A percentile compares a stretch with the other conserved stretches of the same genome.
Conservation (phyloP, 768 basidiomycete genomes). For the Suillus subluteus region DNA sequence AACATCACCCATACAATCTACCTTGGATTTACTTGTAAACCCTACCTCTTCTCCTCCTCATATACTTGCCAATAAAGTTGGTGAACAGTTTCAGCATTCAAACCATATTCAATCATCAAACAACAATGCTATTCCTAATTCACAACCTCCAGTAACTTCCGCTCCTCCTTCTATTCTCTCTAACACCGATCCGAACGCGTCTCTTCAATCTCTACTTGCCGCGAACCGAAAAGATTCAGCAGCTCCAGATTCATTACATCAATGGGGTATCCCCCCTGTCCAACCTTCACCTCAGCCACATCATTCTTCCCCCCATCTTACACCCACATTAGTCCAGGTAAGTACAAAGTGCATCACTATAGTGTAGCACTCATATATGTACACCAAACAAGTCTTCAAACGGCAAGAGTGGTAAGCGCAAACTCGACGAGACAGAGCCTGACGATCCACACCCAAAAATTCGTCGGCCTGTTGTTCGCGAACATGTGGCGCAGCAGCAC, state of each 20-base stretch:
- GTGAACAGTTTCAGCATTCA: conserved; percentile 35
- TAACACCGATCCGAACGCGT: conserved; percentile 43
- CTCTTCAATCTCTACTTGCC: conserved; percentile 43
- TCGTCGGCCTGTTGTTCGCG: conserved; percentile 81
- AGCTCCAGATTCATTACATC: conserved; percentile 33
- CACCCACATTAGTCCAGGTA: conserved; percentile 44
- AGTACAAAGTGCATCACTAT: conserved; percentile 23
- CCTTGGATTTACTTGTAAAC: conserved; percentile 43
- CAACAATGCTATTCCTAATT: conserved; percentile 32
- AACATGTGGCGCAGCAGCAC: conserved; percentile 57
- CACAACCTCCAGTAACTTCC: conserved; percentile 35
- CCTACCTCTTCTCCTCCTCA: conserved; percentile 29
- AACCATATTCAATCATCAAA: conserved; percentile 27
- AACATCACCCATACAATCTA: conserved; percentile 44
- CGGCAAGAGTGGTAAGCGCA: conserved; percentile 66
- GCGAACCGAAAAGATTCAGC: conserved; percentile 36
- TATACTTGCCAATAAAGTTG: conserved; percentile 36
- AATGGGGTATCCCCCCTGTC: conserved; percentile 40
- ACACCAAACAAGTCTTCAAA: conserved; percentile 28
- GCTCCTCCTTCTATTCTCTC: conserved; percentile 38
- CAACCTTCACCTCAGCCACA: conserved; percentile 29
- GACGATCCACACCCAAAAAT: conserved; percentile 76
- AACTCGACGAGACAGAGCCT: conserved; percentile 64
- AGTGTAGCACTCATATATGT: conserved; percentile 26
- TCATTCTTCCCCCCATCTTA: conserved; percentile 33